phyloP scores from a whole-genome alignment of 441 rosid genomes.

The Flueggea neowawraea region DNA sequence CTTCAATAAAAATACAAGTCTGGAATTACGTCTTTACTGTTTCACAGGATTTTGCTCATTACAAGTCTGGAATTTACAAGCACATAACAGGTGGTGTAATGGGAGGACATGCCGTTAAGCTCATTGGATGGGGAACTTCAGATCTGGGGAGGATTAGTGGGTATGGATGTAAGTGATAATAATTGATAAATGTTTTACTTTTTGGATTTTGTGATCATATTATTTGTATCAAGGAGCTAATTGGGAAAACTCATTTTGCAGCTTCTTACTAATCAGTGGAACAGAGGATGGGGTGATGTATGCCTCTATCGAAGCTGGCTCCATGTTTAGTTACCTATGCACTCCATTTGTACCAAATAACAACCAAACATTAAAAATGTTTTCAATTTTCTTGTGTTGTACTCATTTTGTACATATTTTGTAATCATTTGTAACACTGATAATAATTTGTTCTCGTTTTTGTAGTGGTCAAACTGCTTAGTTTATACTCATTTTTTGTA shows the following conservation, averaged over 20 bases:
- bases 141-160: conserved; percentile 87
- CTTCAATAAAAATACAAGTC: no score
- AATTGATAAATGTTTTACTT: not conserved
- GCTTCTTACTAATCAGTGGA: conserved; percentile 98
- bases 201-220: no score
- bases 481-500: no score
- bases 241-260: conserved; percentile 24
- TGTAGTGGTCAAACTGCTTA: no score
- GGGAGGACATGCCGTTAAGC: conserved; percentile 96
- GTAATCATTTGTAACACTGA: no score
- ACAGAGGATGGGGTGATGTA: conserved; percentile 94
- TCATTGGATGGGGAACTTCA: conserved; percentile 95
- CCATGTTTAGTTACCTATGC: not conserved
- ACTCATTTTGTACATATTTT: no score
- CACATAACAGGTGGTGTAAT: conserved; percentile 58
- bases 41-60: conserved; percentile 88
- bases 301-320: conserved; percentile 20
- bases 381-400: no score
- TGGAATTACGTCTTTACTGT: no score
- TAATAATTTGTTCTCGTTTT: no score
- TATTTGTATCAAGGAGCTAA: no score
- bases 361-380: no score
- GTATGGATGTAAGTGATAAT: conserved; percentile 29
- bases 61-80: conserved; percentile 88
- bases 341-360: no score